Evolutionary conservation across 352 stramenopile genomes (phyloP), one percentile per base, ranked within the genome.

Genomic region (Globisporangium parvum): DNA sequence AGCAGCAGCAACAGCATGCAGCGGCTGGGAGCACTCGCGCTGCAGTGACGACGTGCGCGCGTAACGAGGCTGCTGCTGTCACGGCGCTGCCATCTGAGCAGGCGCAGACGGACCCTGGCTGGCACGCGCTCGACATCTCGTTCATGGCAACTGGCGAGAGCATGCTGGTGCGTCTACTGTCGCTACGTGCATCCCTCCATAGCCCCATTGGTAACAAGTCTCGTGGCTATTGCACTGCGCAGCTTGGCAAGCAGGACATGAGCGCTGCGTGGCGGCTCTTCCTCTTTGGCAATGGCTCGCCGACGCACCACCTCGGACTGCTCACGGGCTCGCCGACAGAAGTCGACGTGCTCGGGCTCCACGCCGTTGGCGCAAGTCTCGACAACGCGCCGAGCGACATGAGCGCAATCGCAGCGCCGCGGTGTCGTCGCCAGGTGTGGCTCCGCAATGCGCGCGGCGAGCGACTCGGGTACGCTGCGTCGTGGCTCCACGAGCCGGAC

Each of bases 231-330:
- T 42, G 15, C 6, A 37, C 48, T 62, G 3, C 15, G 14, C 51
- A 91, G 78, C 65, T 84, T 6, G 78, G 81, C 14, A 67, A 75
- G 39, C 35, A 59, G 57, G 63, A 81, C 12, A 91, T 93, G 75
- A 77, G 61, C 10, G 67, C 80, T 2, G 67, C 82, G n/a, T 93
- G 85, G 85, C 67, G 70, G 24, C 63, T 94, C 1, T 92, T 94
- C 55, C 77, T 94, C 3, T 89, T 90, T 46, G 85, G 85, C 46
- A 87, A 94, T 48, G 85, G 85, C 20, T 92, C 81, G 35, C 85
- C 85, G 23, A 94, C 85, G 46, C 77, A 88, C 42, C 85, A 94
- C 44, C 46, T 94, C n/a, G 80, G 71, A 8, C 58, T 94, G 52
- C 77, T 94, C 47, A 88, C 78, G 11, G 82, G 80, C 3, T 85